These are phyloP conservation scores for Ustilago nuda DNA, from an alignment of 1,284 basidiomycete genomes.

Conservation along the genomic window DNA sequence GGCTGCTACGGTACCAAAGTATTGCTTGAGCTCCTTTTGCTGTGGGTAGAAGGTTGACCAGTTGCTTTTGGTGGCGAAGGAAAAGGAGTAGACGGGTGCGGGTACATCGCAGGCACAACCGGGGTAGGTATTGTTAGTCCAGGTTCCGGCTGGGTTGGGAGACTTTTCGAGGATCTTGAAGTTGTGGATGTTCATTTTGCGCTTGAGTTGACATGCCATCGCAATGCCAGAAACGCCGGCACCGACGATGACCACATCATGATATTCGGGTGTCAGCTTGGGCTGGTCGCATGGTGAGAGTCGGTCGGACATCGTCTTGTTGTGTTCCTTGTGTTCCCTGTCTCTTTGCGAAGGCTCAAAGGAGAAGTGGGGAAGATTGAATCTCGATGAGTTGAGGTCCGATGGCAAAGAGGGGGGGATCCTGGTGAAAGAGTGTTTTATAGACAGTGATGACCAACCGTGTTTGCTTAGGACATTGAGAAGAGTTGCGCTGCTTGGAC, in stretches of 20 bases:
- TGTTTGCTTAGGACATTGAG: background rate
- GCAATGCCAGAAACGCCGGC: conserved; percentile 63
- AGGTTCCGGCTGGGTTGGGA: conserved; percentile 53
- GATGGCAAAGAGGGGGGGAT: too few species aligned
- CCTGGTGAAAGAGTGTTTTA: background rate
- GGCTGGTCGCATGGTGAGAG: conserved; percentile 36
- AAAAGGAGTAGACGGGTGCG: conserved; percentile 66
- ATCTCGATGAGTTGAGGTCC: too few species aligned
- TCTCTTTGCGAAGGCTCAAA: too few species aligned
- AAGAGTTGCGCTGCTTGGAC: background rate
- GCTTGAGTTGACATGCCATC: conserved; percentile 62
- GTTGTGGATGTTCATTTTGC: conserved; percentile 54
- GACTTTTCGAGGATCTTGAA: conserved; percentile 56
- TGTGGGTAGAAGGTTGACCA: conserved; percentile 62
- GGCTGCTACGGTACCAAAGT: conserved; percentile 58
- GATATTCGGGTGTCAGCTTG: conserved; percentile 52
- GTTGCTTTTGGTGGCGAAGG: conserved; percentile 63
- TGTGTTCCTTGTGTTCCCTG: background rate
- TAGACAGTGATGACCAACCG: background rate
- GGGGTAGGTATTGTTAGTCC: conserved; percentile 64
- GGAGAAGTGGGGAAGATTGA: too few species aligned
- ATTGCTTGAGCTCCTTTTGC: conserved; percentile 60
- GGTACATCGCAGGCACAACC: conserved; percentile 66
- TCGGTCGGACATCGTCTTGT: conserved; percentile 8
- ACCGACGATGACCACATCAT: conserved; percentile 64